These are phyloP conservation scores for Lepidium africanum DNA, from an alignment of 345 rosid species.

Conservation along the genomic window DNA sequence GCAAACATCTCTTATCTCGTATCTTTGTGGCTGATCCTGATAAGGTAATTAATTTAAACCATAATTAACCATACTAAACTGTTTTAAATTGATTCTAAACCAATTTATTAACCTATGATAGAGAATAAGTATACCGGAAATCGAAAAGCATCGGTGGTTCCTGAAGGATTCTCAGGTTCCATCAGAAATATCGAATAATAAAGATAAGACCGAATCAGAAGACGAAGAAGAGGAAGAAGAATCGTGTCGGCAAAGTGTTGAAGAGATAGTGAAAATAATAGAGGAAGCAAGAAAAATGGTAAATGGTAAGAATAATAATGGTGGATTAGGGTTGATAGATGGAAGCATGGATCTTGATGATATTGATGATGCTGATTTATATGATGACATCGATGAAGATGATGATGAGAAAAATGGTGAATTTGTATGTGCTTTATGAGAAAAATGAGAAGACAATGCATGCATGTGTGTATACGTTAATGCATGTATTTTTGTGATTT, in stretches of 20 bases:
- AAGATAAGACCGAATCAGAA: background rate
- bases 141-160: constrained; percentile 62
- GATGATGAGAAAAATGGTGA: constrained; percentile 59
- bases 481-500: background rate
- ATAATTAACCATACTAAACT: background rate
- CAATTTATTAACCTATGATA: constrained; percentile 1
- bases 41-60: constrained; percentile 36
- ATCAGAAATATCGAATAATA: constrained; percentile 21
- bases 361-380: constrained; percentile 58
- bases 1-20: constrained; percentile 70
- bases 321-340: constrained; percentile 36
- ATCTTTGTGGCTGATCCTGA: constrained; percentile 79
- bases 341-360: constrained; percentile 75
- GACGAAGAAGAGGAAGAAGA: constrained; percentile 18
- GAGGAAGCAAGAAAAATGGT: constrained; percentile 65
- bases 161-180: constrained; percentile 36
- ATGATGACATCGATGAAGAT: constrained; percentile 45
- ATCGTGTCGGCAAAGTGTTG: constrained; percentile 49
- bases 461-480: background rate
- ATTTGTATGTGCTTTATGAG: constrained; percentile 66
- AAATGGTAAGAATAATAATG: constrained; percentile 32
- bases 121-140: constrained; percentile 70
- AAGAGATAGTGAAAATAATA: constrained; percentile 50
- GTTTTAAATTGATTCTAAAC: background rate
- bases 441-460: background rate